Conservation (phyloP, 2,329 filamentous ascomycete genomes). For the Fusarium devonianum region DNA sequence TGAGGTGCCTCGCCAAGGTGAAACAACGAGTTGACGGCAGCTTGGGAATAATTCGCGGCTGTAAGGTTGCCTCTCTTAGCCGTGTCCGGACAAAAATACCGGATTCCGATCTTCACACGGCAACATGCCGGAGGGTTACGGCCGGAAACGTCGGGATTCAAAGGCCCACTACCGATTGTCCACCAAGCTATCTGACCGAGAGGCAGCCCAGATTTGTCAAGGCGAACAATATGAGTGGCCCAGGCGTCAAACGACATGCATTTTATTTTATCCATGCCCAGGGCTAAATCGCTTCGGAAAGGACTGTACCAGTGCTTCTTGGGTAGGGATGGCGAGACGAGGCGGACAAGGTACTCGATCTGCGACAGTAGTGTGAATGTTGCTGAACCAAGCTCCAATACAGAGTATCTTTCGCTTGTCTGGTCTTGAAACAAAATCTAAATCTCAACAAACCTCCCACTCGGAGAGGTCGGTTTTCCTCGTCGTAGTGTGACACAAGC, state of each 20-base stretch:
- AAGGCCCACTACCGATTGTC: conserved; percentile 25
- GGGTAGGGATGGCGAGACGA: too few relatives aligned
- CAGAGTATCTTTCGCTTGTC: too few relatives aligned
- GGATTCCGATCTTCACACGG: conserved; percentile 24
- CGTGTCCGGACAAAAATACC: conserved; percentile 1
- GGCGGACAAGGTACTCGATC: too few relatives aligned
- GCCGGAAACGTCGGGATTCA: conserved; percentile 38
- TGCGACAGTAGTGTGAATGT: too few relatives aligned
- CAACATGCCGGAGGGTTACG: conserved; percentile 6
- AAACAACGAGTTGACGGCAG: conserved; percentile 23
- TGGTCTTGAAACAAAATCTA: too few relatives aligned
- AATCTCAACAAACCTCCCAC: too few relatives aligned
- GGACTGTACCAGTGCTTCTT: too few relatives aligned
- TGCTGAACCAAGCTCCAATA: too few relatives aligned
- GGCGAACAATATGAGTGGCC: not conserved
- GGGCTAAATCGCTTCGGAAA: conserved; percentile 10
- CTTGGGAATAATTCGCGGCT: conserved; percentile 8
- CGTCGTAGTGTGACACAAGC: too few relatives aligned
- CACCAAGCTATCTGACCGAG: conserved; percentile 15
- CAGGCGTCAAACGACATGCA: too few relatives aligned
- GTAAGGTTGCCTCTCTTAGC: conserved; percentile 15
- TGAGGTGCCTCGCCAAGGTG: conserved; percentile 23
- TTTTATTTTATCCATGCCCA: not conserved
- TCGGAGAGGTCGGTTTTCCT: too few relatives aligned
- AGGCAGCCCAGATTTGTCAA: conserved; percentile 2